Conservation (phyloP, 768 basidiomycete species). For the Rhodotorula babjevae region DNA sequence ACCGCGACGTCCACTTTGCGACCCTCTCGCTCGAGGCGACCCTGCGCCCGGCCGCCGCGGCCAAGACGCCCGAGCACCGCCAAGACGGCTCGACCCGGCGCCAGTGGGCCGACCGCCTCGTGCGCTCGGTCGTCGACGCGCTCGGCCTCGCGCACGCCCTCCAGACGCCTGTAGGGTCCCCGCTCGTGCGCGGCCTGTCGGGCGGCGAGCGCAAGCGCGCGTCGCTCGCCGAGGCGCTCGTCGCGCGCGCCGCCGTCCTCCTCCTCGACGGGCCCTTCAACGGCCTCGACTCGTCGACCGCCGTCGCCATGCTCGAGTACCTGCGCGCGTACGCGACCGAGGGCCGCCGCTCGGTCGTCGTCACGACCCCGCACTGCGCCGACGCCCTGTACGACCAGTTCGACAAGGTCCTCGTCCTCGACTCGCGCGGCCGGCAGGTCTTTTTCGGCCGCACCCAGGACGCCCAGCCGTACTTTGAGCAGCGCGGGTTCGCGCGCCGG, state of each 20-base stretch:
- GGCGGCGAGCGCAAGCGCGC: constrained; percentile 54
- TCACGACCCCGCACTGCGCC: constrained; percentile 59
- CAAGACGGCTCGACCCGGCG: constrained; percentile 43
- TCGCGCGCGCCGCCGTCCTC: constrained; percentile 46
- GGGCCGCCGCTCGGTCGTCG: constrained; percentile 51
- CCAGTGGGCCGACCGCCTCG: constrained; percentile 48
- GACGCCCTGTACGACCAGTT: constrained; percentile 59
- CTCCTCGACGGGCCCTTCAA: constrained; percentile 62
- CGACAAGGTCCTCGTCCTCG: constrained; percentile 77
- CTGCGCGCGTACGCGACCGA: constrained; percentile 74
- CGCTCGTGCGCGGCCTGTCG: constrained; percentile 57
- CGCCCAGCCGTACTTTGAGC: constrained; percentile 62
- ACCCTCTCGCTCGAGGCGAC: constrained; percentile 48
- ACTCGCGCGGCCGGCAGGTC: constrained; percentile 66
- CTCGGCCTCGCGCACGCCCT: constrained; percentile 70
- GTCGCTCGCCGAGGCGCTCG: constrained; percentile 51
- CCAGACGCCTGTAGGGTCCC: constrained; percentile 71
- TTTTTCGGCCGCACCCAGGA: constrained; percentile 66
- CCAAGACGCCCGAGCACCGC: constrained; percentile 51
- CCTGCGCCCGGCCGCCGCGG: constrained; percentile 55
- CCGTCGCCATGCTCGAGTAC: constrained; percentile 71
- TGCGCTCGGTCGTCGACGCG: constrained; percentile 55
- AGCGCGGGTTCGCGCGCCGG: constrained; percentile 51
- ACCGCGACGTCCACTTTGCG: constrained; percentile 52
- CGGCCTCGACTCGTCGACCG: constrained; percentile 72